Evolutionary conservation across 306 rosid species (phyloP).

Genomic region (Leucaena leucocephala): DNA sequence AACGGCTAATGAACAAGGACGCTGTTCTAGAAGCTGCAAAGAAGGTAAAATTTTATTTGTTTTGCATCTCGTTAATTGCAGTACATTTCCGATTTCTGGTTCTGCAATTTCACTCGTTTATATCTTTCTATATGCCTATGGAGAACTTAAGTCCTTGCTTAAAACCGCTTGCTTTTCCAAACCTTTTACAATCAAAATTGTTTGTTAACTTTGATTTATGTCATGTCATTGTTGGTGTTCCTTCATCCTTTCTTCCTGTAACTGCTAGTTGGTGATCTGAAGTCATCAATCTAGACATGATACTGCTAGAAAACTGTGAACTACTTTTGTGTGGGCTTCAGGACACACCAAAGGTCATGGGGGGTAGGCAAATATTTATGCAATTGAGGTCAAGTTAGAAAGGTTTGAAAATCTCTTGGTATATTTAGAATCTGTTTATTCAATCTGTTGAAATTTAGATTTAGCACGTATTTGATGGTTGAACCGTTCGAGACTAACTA

Average conservation of each 20-base stretch:
- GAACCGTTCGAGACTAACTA: not conserved
- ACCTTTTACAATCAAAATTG: not conserved
- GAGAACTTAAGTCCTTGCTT: not conserved
- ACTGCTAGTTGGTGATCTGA: not conserved
- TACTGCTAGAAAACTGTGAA: not conserved
- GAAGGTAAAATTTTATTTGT: constrained; percentile 52
- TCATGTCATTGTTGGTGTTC: not conserved
- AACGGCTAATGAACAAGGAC: constrained; percentile 77
- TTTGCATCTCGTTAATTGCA: constrained; percentile 19
- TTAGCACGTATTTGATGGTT: not conserved
- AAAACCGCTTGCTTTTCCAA: not conserved
- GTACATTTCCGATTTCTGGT: not conserved
- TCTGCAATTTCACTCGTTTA: not conserved
- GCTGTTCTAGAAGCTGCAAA: constrained; percentile 76
- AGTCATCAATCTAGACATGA: not conserved
- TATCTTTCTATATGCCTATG: not conserved
- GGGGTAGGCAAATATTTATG: not conserved
- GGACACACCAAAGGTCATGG: not conserved
- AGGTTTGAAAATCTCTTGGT: not conserved
- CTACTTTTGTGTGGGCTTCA: not conserved
- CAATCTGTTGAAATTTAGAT: not conserved
- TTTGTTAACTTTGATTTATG: not conserved
- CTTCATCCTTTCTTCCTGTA: not conserved
- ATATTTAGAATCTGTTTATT: not conserved
- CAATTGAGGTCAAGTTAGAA: not conserved